Conservation (phyloP, 495 filamentous ascomycete species). For the Podospora pseudopauciseta region DNA sequence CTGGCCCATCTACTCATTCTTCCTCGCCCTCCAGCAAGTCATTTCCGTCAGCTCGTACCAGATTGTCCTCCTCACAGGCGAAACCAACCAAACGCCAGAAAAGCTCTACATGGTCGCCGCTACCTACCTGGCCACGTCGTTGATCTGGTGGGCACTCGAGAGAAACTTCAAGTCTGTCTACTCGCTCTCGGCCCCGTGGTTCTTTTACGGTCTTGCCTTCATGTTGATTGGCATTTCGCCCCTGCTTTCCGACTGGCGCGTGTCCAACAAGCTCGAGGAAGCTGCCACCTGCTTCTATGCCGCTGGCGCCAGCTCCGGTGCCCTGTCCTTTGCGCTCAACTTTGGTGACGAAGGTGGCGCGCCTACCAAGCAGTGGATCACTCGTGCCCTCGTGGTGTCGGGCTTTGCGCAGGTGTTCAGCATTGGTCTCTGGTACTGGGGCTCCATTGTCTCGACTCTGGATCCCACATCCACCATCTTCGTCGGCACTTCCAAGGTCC, state of each 20-base stretch:
- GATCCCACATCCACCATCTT: conserved; percentile 27
- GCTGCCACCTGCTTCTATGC: conserved; percentile 59
- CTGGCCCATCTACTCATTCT: conserved; percentile 71
- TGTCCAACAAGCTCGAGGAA: conserved; percentile 51
- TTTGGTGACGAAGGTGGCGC: conserved; percentile 61
- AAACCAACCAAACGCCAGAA: conserved; percentile 55
- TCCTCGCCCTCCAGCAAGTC: conserved; percentile 65
- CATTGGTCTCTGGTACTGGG: conserved; percentile 66
- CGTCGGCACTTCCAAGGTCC: conserved; percentile 29
- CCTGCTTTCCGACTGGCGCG: conserved; percentile 37
- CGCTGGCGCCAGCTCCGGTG: conserved; percentile 56
- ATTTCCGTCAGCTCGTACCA: conserved; percentile 67
- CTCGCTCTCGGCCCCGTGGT: conserved; percentile 55
- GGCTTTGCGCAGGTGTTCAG: conserved; percentile 63
- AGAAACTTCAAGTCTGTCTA: conserved; percentile 55
- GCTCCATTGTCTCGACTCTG: conserved; percentile 39
- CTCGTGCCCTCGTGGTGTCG: conserved; percentile 60
- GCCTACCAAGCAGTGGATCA: conserved; percentile 60
- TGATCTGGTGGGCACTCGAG: conserved; percentile 62
- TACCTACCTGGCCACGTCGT: conserved; percentile 58
- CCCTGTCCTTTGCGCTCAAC: conserved; percentile 63
- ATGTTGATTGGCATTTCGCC: conserved; percentile 63
- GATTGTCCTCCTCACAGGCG: conserved; percentile 61
- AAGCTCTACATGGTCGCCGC: conserved; percentile 61
- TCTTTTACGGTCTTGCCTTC: conserved; percentile 61